Evolutionary conservation across 2,329 filamentous ascomycete species (phyloP), one percentile per base, ranked within the genome.

Genomic region (Claviceps sp.): DNA sequence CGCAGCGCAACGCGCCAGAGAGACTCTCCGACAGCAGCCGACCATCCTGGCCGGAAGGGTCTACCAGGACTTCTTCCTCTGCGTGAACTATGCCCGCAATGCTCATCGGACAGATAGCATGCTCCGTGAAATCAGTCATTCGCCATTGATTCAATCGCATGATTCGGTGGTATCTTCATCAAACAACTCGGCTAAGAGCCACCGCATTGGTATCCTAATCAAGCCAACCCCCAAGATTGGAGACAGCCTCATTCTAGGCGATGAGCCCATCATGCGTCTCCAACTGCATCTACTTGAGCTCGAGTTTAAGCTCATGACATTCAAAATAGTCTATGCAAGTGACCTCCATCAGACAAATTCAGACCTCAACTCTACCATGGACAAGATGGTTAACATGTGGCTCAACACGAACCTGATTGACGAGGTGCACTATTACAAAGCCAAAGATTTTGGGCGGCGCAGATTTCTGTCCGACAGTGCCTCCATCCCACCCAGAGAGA

Each of bases 251-350:
- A 51, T 56, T 11, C 7, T 57, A 5, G 50, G 50, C 9, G 58
- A 62, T 17, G 59, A 60, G 46, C 59, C 60, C 8, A 54, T 61
- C 26, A 58, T 63, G 53, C 56, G 59, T 5, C 58, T 63, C 48
- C 54, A 57, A 42, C 56, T 63, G 29, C 60, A 63, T 45, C 57
- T 62, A 2, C 51, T 63, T 43, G 60, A 63, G 52, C 56, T 63
- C n/a, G 61, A 63, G 45, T 62, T 57, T 56, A 63, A 63, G 56
- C 57, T 63, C 36, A 55, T 55, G 53, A 60, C 60, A 9, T 63
- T 57, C 29, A 59, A 56, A 26, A 54, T 62, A 39, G 57, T 63
- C 4, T 63, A 63, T 44, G 61, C 60, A n/a, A 63, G 61, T 55
- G 60, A 61, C 55, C 50, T 62, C 7, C 52, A 54, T 37, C 54